A percentile compares a stretch with the other conserved stretches of the same genome.
Evolutionary conservation across 1,284 basidiomycete species (phyloP).

Genomic region (Heterobasidion annosum): DNA sequence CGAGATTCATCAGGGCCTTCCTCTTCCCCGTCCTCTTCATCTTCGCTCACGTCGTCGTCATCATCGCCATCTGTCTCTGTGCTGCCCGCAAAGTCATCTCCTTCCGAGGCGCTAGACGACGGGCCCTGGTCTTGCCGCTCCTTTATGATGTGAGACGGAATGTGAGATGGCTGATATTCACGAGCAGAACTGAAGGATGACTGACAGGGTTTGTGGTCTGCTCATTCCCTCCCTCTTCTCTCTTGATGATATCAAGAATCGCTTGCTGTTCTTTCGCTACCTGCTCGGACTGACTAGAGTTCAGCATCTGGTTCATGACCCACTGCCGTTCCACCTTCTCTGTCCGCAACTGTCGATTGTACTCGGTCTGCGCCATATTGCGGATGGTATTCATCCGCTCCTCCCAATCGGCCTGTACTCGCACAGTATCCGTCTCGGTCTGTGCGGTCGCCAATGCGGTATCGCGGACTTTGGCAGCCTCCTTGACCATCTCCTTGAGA

Average conservation of each 20-base stretch:
- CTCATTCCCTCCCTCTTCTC: not conserved
- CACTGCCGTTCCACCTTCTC: conserved; percentile 9
- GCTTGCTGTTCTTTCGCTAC: conserved; percentile 11
- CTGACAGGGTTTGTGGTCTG: not conserved
- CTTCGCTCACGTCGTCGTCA: conserved; percentile 1
- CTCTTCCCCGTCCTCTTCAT: conserved; percentile 4
- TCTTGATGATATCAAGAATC: conserved; percentile 11
- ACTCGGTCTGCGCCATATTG: conserved; percentile 8
- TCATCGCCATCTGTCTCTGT: not conserved
- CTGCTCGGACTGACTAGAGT: conserved; percentile 7
- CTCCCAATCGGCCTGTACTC: conserved; percentile 5
- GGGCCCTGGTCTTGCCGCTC: not conserved
- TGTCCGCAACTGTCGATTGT: conserved; percentile 2
- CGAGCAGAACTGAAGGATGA: not conserved
- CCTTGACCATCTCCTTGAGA: not conserved
- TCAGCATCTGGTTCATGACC: conserved; percentile 4
- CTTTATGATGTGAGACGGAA: not conserved
- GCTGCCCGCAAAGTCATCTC: not conserved
- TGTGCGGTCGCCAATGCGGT: conserved; percentile 1
- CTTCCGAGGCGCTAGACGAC: not conserved
- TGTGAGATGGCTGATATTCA: not conserved
- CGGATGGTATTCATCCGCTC: conserved; percentile 8
- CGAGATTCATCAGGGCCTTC: not conserved
- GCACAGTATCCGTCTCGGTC: conserved; percentile 2
- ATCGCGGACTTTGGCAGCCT: conserved; percentile 3